Evolutionary conservation across 345 rosid genomes (phyloP).

Genomic region (Linum lewisii): DNA sequence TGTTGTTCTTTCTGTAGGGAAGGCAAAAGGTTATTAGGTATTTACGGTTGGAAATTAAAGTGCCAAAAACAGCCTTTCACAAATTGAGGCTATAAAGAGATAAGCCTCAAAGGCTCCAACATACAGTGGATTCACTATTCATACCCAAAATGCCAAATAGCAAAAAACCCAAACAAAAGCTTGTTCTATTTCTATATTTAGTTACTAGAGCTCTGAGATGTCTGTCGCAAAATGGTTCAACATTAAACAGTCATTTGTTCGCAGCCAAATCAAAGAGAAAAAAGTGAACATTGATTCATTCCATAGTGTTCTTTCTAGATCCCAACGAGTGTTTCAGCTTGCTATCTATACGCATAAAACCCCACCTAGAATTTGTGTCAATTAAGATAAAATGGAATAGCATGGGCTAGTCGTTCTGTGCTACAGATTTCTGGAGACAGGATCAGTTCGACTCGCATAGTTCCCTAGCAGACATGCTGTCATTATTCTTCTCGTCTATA

Average conservation of each 20-base stretch:
- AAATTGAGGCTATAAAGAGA: background rate
- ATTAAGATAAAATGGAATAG: background rate
- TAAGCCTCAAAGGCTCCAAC: too few relatives aligned
- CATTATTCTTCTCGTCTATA: constrained; percentile 45
- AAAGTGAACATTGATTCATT: background rate
- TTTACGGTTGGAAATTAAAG: constrained; percentile 21
- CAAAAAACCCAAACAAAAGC: too few relatives aligned
- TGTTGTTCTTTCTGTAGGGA: constrained; percentile 4
- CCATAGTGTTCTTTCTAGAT: background rate
- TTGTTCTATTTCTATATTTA: background rate
- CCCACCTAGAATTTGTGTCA: too few relatives aligned
- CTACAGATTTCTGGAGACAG: constrained; percentile 23
- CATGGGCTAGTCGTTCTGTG: background rate
- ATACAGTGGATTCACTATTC: too few relatives aligned
- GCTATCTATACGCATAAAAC: background rate
- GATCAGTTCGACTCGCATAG: constrained; percentile 67
- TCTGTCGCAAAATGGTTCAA: background rate
- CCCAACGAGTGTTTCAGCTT: background rate
- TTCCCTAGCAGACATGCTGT: constrained; percentile 53
- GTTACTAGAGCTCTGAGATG: background rate
- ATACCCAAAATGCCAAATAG: too few relatives aligned
- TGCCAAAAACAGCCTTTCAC: background rate
- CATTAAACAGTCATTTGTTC: background rate
- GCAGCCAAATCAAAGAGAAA: background rate
- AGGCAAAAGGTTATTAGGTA: constrained; percentile 37